A percentile compares a stretch with the other conserved stretches of the same genome.
Conservation (phyloP, 805 yeast species). For the Tetrapisispora taiwanensis region DNA sequence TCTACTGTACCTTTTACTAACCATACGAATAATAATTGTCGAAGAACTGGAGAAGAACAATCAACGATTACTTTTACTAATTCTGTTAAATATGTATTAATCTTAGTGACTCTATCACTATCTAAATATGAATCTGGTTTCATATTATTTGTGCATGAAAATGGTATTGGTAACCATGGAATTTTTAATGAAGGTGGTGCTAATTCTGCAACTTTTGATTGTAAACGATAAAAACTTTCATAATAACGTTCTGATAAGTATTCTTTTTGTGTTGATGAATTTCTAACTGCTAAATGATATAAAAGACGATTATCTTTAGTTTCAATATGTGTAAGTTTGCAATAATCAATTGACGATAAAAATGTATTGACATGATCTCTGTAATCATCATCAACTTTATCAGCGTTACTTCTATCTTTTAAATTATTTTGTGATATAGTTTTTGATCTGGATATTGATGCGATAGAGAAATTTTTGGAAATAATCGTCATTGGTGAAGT, state of each 20-base stretch:
- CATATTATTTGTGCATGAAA: conserved; percentile 3
- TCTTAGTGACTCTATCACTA: background rate
- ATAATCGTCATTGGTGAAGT: conserved; percentile 14
- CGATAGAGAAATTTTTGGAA: conserved; percentile 10
- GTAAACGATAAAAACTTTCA: conserved; percentile 18
- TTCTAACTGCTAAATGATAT: conserved; percentile 6
- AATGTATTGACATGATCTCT: conserved; percentile 3
- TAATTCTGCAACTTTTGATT: conserved; percentile 6
- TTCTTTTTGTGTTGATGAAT: conserved; percentile 5
- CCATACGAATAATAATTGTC: conserved; percentile 4
- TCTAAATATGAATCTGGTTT: background rate
- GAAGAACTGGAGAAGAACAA: background rate
- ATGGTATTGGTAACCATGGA: conserved; percentile 2
- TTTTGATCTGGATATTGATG: conserved; percentile 9
- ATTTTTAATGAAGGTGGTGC: background rate
- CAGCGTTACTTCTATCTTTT: background rate
- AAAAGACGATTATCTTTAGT: conserved; percentile 9
- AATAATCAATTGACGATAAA: background rate
- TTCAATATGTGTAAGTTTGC: conserved; percentile 9
- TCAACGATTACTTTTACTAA: background rate
- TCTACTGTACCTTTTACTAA: background rate
- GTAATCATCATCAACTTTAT: conserved; percentile 1
- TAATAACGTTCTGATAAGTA: conserved; percentile 10
- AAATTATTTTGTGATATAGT: background rate
- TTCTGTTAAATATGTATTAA: conserved; percentile 1